Base-by-base conservation (phyloP, 73 alveolate genomes). In the Paramecium primaurelia region DNA sequence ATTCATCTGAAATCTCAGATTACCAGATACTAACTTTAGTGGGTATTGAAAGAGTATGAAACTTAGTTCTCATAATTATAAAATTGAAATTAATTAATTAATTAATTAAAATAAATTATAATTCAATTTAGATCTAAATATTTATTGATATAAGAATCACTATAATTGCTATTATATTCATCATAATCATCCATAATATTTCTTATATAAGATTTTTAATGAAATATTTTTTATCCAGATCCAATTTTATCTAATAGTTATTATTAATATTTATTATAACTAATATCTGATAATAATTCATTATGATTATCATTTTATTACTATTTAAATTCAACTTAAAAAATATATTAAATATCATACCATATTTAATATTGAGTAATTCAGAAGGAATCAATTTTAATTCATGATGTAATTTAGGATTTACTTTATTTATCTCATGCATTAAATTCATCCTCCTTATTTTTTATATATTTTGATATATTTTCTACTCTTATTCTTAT, bases 41-140 rank as follows among this genome's bases (percentile, higher is more conserved):
- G 12, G 49, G 22, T 0, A 28, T 14, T 64, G 84, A 64, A 11
- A 64, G 42, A 32, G 84, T 64, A 26, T 64, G 51, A 6, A 64
- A 64, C 47, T 64, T 64, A 2, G 42, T 28, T 34, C 84, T 64
- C 84, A 73, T 36, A 34, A 36, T n/a, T 73, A 73, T 37, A 37
- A 73, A 37, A 36, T 54, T n/a, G 69, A 18, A n/a, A 54, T 54
- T 38, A 12, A 16, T 54, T n/a, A 54, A 54, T 54, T 54, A 47
- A 47, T 47, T 0, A 47, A n/a, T 22, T 22, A 22, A 22, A 22
- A 22, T 45, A 40, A 40, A 40, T 14, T 18, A 20, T 54, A 6
- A 37, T 36, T 73, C 87, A 73, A 73, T 73, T 73, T 12, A 73
- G 87, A 38, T 73, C 87, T 18, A 73, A 73, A 44, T 36, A 73